A percentile compares a stretch with the other conserved stretches of the same genome.
These are phyloP conservation scores for Chytriomyces hyalinus DNA, from an alignment of 192 early-diverging fungal genomes.

Conservation along the genomic window DNA sequence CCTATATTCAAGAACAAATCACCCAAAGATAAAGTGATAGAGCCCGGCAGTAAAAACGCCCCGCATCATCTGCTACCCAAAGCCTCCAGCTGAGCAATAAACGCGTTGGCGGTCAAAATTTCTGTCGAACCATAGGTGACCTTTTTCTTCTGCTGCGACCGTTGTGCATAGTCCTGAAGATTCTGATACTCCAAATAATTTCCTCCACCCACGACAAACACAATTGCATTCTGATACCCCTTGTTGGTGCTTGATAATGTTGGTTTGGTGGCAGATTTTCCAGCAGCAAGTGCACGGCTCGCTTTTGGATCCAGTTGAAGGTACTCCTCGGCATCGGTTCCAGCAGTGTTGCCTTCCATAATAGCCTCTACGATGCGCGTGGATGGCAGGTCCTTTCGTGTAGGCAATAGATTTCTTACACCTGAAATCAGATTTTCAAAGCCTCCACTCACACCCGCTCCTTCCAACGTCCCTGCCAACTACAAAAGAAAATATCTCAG, in stretches of 20 bases:
- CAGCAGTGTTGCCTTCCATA: constrained; percentile 70
- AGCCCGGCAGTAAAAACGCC: no score
- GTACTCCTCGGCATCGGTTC: constrained; percentile 75
- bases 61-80: constrained; percentile 54
- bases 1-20: no score
- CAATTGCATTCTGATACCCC: constrained; percentile 87
- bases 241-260: background rate
- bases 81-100: constrained; percentile 77
- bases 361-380: constrained; percentile 85
- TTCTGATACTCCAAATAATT: constrained; percentile 99
- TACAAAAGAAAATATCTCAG: constrained; percentile 5
- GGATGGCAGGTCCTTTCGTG: constrained; percentile 84
- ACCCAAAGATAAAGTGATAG: no score
- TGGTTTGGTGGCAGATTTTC: background rate
- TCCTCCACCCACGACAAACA: constrained; percentile 97
- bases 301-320: constrained; percentile 88
- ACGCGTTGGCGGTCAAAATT: constrained; percentile 77
- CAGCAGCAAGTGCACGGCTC: constrained; percentile 21
- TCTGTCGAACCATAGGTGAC: constrained; percentile 96
- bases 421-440: constrained; percentile 72
- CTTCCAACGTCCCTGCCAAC: constrained; percentile 53
- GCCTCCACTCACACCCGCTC: constrained; percentile 50
- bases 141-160: constrained; percentile 65
- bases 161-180: constrained; percentile 79
- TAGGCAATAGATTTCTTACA: constrained; percentile 93